Conservation (phyloP, 148 eudicot genomes). For the Suaeda aralocaspica region DNA sequence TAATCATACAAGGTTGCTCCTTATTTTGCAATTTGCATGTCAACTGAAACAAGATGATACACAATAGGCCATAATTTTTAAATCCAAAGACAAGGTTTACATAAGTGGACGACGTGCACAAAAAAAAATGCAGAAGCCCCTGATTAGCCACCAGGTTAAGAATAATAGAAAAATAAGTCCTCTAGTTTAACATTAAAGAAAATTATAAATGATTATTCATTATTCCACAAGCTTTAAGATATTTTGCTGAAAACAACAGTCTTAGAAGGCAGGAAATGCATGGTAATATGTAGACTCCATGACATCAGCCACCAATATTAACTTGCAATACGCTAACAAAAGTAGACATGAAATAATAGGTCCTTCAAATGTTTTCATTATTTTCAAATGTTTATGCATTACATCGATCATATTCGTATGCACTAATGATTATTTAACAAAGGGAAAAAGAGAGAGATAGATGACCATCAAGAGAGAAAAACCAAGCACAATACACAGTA, state of each 20-base stretch:
- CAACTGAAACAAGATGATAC: too few species aligned
- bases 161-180: not conserved
- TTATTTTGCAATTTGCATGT: too few species aligned
- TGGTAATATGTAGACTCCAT: not conserved
- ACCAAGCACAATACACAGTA: not conserved
- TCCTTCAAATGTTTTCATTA: not conserved
- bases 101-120: not conserved
- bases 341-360: not conserved
- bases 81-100: too few species aligned
- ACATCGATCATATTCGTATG: not conserved
- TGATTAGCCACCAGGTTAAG: not conserved
- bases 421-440: too few species aligned
- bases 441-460: too few species aligned
- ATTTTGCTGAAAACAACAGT: not conserved
- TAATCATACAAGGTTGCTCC: too few species aligned
- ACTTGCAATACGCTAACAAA: not conserved
- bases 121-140: not conserved
- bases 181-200: not conserved
- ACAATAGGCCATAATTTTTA: too few species aligned
- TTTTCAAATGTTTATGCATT: not conserved
- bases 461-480: not conserved
- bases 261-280: not conserved
- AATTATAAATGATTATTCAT: not conserved
- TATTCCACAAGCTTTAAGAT: conserved; percentile 1
- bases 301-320: not conserved